Evolutionary conservation across 2,329 filamentous ascomycete genomes (phyloP).

Genomic region (Monosporascus ibericus): DNA sequence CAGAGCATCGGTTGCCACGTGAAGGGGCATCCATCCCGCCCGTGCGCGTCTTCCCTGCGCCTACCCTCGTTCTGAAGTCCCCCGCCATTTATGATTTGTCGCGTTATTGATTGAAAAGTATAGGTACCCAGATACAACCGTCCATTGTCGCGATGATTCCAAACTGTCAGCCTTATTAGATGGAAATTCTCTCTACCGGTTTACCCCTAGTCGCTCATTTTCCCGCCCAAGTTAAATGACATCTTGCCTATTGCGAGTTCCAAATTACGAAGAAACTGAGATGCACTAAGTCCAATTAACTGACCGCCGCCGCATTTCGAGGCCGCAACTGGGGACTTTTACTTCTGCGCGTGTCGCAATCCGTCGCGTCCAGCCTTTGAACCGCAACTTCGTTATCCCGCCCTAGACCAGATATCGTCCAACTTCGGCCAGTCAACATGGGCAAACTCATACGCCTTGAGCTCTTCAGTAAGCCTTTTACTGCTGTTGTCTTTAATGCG

Average conservation of each 20-base stretch:
- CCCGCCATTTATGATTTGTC: background rate
- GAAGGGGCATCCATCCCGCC: too few relatives aligned
- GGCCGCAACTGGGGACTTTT: background rate
- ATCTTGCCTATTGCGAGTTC: background rate
- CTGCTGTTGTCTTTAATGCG: conserved; percentile 6
- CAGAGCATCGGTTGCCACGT: background rate
- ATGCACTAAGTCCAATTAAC: background rate
- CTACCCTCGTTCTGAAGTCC: background rate
- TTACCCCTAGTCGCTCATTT: background rate
- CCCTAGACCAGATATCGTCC: background rate
- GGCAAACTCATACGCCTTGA: conserved; percentile 94
- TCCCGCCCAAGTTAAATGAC: background rate
- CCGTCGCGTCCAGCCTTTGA: background rate
- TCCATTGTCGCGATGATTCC: background rate
- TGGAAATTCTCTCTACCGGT: background rate
- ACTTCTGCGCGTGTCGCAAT: background rate
- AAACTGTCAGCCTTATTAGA: too few relatives aligned
- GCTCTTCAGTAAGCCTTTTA: conserved; percentile 67
- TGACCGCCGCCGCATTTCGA: background rate
- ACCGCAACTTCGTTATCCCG: too few relatives aligned
- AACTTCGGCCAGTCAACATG: conserved; percentile 52
- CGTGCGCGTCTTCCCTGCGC: background rate
- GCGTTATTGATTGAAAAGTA: background rate
- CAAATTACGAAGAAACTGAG: background rate
- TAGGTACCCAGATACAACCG: background rate